These are phyloP conservation scores for Scheffersomyces cryptocercus DNA, from an alignment of 1,139 yeast species.

Conservation along the genomic window DNA sequence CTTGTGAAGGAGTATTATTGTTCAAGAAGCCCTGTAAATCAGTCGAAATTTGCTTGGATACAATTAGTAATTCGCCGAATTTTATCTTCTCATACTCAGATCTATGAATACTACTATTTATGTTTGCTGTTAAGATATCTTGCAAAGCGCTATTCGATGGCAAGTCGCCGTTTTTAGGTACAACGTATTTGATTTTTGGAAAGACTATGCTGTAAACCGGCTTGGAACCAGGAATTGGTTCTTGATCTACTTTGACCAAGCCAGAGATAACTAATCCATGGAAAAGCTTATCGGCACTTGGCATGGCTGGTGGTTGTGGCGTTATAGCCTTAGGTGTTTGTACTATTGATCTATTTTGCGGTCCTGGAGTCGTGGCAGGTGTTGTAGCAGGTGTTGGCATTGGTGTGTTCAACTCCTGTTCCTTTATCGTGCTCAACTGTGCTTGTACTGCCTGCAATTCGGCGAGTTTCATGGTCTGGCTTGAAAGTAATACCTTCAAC, in stretches of 20 bases:
- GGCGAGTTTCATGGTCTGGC: constrained; percentile 37
- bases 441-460: constrained; percentile 45
- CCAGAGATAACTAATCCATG: constrained; percentile 38
- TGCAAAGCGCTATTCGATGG: constrained; percentile 33
- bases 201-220: constrained; percentile 38
- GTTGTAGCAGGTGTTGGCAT: constrained; percentile 16
- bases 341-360: constrained; percentile 4
- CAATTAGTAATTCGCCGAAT: constrained; percentile 28
- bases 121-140: constrained; percentile 27
- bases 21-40: constrained; percentile 42
- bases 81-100: constrained; percentile 26
- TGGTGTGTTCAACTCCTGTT: constrained; percentile 30
- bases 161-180: constrained; percentile 16
- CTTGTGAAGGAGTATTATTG: constrained; percentile 11
- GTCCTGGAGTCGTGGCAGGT: constrained; percentile 11
- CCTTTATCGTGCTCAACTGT: constrained; percentile 35
- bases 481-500: constrained; percentile 38
- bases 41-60: constrained; percentile 16
- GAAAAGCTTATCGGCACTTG: constrained; percentile 20
- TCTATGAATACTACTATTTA: constrained; percentile 14
- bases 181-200: constrained; percentile 35
- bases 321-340: constrained; percentile 7
- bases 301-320: constrained; percentile 6
- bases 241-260: constrained; percentile 41
- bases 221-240: constrained; percentile 44